Conservation (phyloP, 306 rosid species). For the Luffa aegyptiaca region DNA sequence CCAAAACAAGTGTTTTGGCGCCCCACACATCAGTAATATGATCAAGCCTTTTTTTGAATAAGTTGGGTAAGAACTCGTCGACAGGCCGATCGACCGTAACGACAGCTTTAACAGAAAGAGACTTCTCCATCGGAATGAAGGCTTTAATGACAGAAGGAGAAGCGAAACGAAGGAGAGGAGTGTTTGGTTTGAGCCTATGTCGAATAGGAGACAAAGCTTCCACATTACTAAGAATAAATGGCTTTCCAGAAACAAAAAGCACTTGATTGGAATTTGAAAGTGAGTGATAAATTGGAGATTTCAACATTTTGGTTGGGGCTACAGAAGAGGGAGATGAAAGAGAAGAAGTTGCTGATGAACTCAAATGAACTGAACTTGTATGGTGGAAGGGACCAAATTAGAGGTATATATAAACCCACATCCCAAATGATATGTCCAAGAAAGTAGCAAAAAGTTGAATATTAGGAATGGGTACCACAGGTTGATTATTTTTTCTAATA, state of each 20-base stretch:
- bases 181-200: not conserved
- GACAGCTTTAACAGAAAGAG: not conserved
- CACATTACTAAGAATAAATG: too few relatives aligned
- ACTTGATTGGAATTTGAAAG: not conserved
- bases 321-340: too few relatives aligned
- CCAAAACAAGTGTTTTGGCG: not conserved
- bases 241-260: not conserved
- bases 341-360: too few relatives aligned
- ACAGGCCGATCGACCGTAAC: not conserved
- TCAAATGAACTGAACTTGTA: too few relatives aligned
- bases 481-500: too few relatives aligned
- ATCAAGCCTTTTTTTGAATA: not conserved
- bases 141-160: not conserved
- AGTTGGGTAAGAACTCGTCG: not conserved
- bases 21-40: not conserved
- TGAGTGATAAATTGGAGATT: not conserved
- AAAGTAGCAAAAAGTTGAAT: too few relatives aligned
- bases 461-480: too few relatives aligned
- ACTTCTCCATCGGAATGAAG: not conserved
- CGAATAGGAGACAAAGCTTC: not conserved
- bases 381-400: too few relatives aligned
- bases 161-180: not conserved
- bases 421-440: too few relatives aligned
- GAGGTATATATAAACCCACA: too few relatives aligned
- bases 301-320: not conserved